Base-by-base conservation (phyloP, 306 rosid species). In the Acacia melanoxylon region DNA sequence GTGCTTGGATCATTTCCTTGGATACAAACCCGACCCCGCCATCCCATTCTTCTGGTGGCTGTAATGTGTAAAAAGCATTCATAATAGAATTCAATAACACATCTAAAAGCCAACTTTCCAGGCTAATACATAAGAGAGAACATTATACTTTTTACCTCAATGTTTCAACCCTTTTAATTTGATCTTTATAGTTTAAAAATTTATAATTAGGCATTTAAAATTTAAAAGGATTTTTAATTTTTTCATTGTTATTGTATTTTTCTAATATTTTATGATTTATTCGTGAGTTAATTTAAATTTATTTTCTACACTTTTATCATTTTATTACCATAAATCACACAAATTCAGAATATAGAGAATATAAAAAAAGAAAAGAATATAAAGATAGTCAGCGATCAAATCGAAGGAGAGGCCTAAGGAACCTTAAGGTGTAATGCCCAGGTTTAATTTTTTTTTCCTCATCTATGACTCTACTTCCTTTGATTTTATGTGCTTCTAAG, bases 11-110 rank as follows among this genome's bases (percentile, higher is more conserved):
- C 72, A 87, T 87, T 83, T 89, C 89, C 84, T 81, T 80, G 0
- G 92, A 40, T 31, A 89, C 83, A 45, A 83, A 87, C 16, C 92
- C 92, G 41, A 89, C 82, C 16, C 90, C 92, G 11, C 90, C 92
- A 67, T 85, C 59, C 92, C 92, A 89, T 74, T 11, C 86, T 79
- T 81, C 86, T 11, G 92, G 92, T 31, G 89, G 87, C 92, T 89
- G 86, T 42, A 35, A 59, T 78, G 10, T 0, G 73, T 59, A 44
- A 31, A 14, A 63, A 63, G 22, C 9, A 76, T 68, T 72, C 42
- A 80, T 31, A 78, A 48, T 59, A 59, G n/a, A 62, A 27, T 37
- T 24, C 29, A 68, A 48, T 40, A 58, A 45, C 58, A 22, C 11
- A 78, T 46, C 10, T 7, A 72, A 4, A 20, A 35, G 44, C 3